Evolutionary conservation across 1,284 basidiomycete species (phyloP), one percentile per base, ranked within the genome.

Genomic region (Papiliotrema fonsecae): DNA sequence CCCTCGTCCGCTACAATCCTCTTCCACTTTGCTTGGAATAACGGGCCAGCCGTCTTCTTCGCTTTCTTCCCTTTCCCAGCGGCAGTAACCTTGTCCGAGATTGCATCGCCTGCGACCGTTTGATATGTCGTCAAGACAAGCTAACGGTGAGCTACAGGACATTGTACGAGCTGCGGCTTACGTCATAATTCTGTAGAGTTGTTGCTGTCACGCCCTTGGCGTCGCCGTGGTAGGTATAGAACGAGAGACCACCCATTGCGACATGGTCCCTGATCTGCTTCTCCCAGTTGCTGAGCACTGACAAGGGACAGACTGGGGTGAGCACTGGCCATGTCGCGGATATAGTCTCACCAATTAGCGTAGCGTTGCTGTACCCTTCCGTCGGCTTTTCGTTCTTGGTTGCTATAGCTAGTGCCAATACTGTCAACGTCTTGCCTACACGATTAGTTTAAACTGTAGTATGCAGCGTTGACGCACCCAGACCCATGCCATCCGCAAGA

Each of bases 101-200:
- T 47, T 21, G 38, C 38, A 36, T 69, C 68, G 4, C 53, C 52
- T 0, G 62, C 59, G 6, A 73, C 77, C 3, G 81, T 83, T 58
- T 89, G 86, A 68, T 93, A 94, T 0, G 91, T 94, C 0, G 89
- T 91, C 49, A 94, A 82, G n/a, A 94, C 83, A 7, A 92, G 49
- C 68, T 70, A 48, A 1, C 27, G 44, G 34, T 45, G 21, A 49
- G 42, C 45, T 36, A n/a, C 46, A 16, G 16, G 21, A 14, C 22
- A 22, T 6, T 14, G 21, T 27, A 6, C 6, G 10, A n/a, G 7
- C 7, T 13, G 21, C 14, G 28, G 50, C 64, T 55, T 41, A 69
- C 76, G 61, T 94, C 90, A 61, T 82, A 83, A 51, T 79, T 76
- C 50, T 77, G 74, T 14, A 94, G 71, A 27, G 86, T 78, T 31